Conservation (phyloP, 345 rosid genomes). For the Carallia pectinifolia region DNA sequence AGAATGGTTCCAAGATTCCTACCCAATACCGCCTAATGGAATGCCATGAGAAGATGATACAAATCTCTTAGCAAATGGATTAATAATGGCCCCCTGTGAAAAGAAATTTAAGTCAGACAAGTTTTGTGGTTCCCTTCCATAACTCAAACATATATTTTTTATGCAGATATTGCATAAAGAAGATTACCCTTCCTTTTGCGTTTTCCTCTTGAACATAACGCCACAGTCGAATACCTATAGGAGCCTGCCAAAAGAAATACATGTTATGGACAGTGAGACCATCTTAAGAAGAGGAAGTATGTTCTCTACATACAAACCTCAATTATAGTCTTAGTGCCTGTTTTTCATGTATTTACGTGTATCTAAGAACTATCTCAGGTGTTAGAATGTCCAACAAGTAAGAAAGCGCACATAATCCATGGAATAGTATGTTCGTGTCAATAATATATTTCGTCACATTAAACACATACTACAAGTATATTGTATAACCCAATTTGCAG, state of each 20-base stretch:
- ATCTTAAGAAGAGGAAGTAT: slow-evolving; percentile 1
- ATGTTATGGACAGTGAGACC: slow-evolving; percentile 5
- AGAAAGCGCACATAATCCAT: background rate
- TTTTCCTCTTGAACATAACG: slow-evolving; percentile 52
- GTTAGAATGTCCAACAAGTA: background rate
- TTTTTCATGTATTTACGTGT: too few relatives aligned
- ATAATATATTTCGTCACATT: background rate
- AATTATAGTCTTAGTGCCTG: background rate
- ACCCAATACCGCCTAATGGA: slow-evolving; percentile 94
- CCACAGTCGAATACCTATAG: slow-evolving; percentile 71
- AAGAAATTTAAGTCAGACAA: background rate
- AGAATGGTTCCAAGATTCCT: slow-evolving; percentile 18
- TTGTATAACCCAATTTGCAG: background rate
- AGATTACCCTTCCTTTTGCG: slow-evolving; percentile 63
- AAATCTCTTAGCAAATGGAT: slow-evolving; percentile 64
- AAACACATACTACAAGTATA: background rate
- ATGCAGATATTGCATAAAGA: background rate
- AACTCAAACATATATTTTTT: slow-evolving; percentile 11
- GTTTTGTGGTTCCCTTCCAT: background rate
- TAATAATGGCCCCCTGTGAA: slow-evolving; percentile 47
- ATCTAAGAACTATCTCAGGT: too few relatives aligned
- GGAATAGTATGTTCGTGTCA: background rate
- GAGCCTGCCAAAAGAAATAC: slow-evolving; percentile 54
- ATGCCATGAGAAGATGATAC: slow-evolving; percentile 61
- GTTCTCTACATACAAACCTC: background rate